Base-by-base conservation (phyloP, 805 yeast genomes). In the Sugiyamaella boreocaroliniensis region DNA sequence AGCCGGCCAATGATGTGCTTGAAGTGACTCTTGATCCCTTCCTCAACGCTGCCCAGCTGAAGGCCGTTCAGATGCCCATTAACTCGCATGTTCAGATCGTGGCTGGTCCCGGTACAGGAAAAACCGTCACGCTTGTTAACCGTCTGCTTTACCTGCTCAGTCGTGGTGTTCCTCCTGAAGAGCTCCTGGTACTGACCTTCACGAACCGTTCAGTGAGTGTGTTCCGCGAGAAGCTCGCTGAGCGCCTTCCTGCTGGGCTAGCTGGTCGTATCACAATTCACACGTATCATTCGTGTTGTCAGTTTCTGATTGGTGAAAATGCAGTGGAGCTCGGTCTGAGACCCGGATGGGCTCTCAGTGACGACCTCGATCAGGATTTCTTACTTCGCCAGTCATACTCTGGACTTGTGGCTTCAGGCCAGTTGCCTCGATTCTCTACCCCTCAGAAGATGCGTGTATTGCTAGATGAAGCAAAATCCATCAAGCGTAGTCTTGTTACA, bases 141-240 rank as follows among this genome's bases (percentile, higher is more conserved):
- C 72, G 96, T 45, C 93, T 90, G 9, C 87, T 89, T 0, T 78
- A 81, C 60, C 69, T 92, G 34, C 54, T 80, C 4, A 66, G 75
- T 7, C 42, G 43, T 15, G 69, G 75, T 1, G 67, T 87, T 0
- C 70, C 73, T 1, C 92, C 98, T 0, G 72, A 75, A 29, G 70
- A 77, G 46, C 76, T 93, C 16, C 76, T 92, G 2, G 93, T 90
- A 14, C 86, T 97, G 1, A 89, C 98, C 0, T 92, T 93, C 71
- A 92, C 98, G 11, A 86, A 87, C 61, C 89, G 86, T 61, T 98
- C 99, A 0, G 92, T 97, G 3, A 77, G 73, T 51, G 97, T 89
- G 68, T 83, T 92, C 85, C 68, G 72, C 8, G 84, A 80, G 29
- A 73, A 97, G 43, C 68, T 90, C 41, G 54, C 49, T 4, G 26